Evolutionary conservation across 2,329 filamentous ascomycete species (phyloP), one percentile per base, ranked within the genome.

Genomic region (Pseudogymnoascus sp.): DNA sequence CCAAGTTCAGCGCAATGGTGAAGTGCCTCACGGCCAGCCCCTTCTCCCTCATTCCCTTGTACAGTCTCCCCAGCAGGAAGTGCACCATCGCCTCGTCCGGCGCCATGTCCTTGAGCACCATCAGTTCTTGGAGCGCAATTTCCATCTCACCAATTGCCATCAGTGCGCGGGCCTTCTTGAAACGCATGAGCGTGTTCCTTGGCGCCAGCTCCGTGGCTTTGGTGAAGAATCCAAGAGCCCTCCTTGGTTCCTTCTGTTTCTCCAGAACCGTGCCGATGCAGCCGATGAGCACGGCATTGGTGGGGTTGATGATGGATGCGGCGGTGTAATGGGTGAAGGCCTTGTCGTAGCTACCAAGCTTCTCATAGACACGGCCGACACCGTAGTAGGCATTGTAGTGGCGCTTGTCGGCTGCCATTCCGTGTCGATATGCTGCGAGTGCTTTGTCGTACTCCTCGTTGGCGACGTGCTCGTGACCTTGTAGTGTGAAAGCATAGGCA

Each of bases 341-440:
- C 74, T 95, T 91, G 66, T 96, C 91, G 70, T 91, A 93, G 74
- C 91, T 93, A 71, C 92, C 93, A 70, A 96, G 84, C 72, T 93
- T 93, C 75, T 96, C 91, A 71, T 93, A 95, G 1, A 96, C 92
- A 65, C 84, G 82, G 31, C 86, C 87, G 64, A 89, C 86, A 68
- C 95, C 95, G 74, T 97, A 99, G 84, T 96, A 97, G n/a, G 93
- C 95, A 73, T 97, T 96, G 79, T 97, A 99, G 74, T 97, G 93
- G 19, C 93, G 87, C 63, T 84, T 86, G 71, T 99, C 93, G 0
- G 91, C 91, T 50, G 87, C 85, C 68, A 99, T 90, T 1, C 91
- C 93, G 62, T 88, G 85, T 35, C 96, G 86, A 75, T 97, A 99
- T 1, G 91, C 88, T 40, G 87, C 86, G 50, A 96, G 83, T 0